A percentile compares a stretch with the other conserved stretches of the same genome.
phyloP scores from a whole-genome alignment of 176 grass and related monocot genomes.

The Carex cristatella region DNA sequence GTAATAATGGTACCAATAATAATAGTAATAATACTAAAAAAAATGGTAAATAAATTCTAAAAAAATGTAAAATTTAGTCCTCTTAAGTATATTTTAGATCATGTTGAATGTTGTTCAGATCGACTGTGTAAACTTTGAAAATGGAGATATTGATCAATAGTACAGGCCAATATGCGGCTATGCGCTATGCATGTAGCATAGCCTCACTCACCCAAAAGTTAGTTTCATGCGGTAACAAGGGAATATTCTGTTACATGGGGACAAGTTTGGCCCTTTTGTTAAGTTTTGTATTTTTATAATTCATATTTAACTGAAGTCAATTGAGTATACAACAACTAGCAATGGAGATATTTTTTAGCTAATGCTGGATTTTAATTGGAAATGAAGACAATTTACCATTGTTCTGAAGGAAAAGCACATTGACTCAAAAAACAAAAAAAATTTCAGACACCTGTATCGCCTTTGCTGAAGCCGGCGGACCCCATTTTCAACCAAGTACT shows the following conservation, averaged over 20 bases:
- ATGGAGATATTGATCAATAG: no score
- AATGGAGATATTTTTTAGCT: neutral
- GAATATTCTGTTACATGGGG: neutral
- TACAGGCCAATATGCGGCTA: no score
- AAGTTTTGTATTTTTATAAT: neutral
- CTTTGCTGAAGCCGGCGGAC: slow-evolving; percentile 70
- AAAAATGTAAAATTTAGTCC: no score
- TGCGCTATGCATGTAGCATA: no score
- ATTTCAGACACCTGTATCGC: slow-evolving; percentile 77
- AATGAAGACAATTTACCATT: neutral
- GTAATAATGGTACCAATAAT: no score
- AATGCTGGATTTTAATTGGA: neutral
- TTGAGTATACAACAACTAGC: neutral
- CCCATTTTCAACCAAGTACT: slow-evolving; percentile 70
- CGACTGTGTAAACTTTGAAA: no score
- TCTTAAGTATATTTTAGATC: no score
- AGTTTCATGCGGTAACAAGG: neutral
- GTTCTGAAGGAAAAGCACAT: neutral
- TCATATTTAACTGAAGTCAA: neutral
- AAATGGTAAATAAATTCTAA: no score
- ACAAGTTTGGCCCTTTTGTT: neutral
- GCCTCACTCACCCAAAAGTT: neutral
- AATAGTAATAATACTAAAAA: no score
- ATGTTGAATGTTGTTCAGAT: no score
- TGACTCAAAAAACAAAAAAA: neutral